A percentile compares a stretch with the other conserved stretches of the same genome.
These are phyloP conservation scores for Eucalyptus rudis DNA, from an alignment of 345 rosid genomes.

Conservation along the genomic window DNA sequence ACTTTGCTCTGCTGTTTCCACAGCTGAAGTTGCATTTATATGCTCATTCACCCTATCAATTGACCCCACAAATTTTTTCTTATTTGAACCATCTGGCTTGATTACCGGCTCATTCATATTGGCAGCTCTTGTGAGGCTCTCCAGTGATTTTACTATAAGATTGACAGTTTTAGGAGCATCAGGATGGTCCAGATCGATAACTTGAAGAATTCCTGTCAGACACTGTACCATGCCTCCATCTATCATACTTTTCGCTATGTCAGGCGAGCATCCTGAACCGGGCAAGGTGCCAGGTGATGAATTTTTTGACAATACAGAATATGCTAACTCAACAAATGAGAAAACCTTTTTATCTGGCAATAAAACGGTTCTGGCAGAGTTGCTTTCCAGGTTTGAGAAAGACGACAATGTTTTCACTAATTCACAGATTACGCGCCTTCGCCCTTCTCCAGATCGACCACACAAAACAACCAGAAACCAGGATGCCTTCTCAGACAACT, in stretches of 20 bases:
- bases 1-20: conserved; percentile 30
- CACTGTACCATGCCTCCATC: conserved; percentile 82
- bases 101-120: conserved; percentile 70
- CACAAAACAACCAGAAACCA: conserved; percentile 87
- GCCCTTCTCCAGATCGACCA: conserved; percentile 87
- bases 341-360: conserved; percentile 71
- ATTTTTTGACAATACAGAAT: conserved; percentile 80
- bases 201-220: conserved; percentile 70
- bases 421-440: conserved; percentile 75
- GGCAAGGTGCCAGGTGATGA: conserved; percentile 74
- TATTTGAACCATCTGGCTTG: conserved; percentile 48
- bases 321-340: conserved; percentile 66
- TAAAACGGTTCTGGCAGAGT: conserved; percentile 37
- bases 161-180: conserved; percentile 85
- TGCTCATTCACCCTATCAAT: conserved; percentile 40
- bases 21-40: conserved; percentile 16
- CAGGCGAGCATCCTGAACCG: conserved; percentile 80
- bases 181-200: conserved; percentile 91
- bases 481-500: conserved; percentile 83
- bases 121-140: conserved; percentile 86
- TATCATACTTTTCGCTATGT: conserved; percentile 92
- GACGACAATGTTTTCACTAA: conserved; percentile 71
- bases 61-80: conserved; percentile 39
- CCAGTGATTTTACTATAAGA: conserved; percentile 78
- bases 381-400: conserved; percentile 52